Evolutionary conservation across 2,329 filamentous ascomycete genomes (phyloP), one percentile per base, ranked within the genome.

Genomic region (Paramyrothecium sp.): DNA sequence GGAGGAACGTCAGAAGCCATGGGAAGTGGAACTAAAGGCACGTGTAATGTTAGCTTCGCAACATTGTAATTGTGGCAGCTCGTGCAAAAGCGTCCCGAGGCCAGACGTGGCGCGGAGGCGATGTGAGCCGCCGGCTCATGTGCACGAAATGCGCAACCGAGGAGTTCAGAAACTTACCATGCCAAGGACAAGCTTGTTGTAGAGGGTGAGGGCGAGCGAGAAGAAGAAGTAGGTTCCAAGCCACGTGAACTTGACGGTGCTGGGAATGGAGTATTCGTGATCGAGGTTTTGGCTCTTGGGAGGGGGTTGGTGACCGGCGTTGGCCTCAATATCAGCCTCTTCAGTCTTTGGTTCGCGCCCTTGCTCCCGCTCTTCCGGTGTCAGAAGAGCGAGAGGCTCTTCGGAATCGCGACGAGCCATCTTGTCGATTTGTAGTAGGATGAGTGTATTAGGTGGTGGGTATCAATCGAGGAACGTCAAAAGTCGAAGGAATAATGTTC

Each of bases 1-100:
- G 84, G 19, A 85, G 72, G 54, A 81, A 80, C 2, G 84, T 87
- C 41, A 87, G 71, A 19, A 87, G 78, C 81, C 84, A 87, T 49
- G 85, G 84, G 65, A 84, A 85, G 50, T 77, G 72, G 61, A 86
- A 85, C 80, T 86, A 58, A 34, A 58, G 17, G 49, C n/a, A 19
- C 12, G 53, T 41, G 51, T 53, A 54, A 50, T 30, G 26, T 30
- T 30, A 30, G 26, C 26, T 30, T 10, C 10, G 4, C 5, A 30
- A 30, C 10, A 4, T 10, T 30, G 47, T 46, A 26, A 51, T 48
- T 3, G 63, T 58, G 60, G 68, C 52, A 68, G 66, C 54, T 51
- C 50, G 19, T 26, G 5, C 30, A 26, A 38, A 22, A 3, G 19
- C 4, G 20, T 16, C 19, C 11, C 34, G n/a, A 34, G 22, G 33